Evolutionary conservation across 768 basidiomycete genomes (phyloP), one percentile per base, ranked within the genome.

Genomic region (Lactarius vividus): DNA sequence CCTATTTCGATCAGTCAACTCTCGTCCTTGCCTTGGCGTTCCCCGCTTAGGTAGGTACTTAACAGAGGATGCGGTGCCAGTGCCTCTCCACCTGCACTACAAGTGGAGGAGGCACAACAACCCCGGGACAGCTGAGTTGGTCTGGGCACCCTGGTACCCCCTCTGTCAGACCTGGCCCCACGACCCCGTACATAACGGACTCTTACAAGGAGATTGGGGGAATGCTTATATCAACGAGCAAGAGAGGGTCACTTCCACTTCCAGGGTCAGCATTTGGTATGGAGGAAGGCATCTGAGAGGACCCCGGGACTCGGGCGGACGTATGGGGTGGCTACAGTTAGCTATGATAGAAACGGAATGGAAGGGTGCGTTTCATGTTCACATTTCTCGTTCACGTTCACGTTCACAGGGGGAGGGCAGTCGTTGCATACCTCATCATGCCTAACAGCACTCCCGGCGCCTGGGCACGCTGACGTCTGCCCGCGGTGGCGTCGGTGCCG

Each of bases 401-500:
- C 44, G 44, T 46, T 49, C n/a, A 23, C 44, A 11, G n/a, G 15
- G 39, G 39, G 1, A 5, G n/a, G 46, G 46, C 11, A 23, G 11
- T 23, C 9, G 23, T 13, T 13, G n/a, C 46, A 26, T 13, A 18
- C 10, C 1, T 11, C n/a, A 49, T 49, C 46, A 49, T 49, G 11
- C 23, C 31, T 55, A 55, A 55, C 8, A 55, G 26, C 29, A 31
- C 31, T 31, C 10, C 31, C 20, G 53, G 26, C 53, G 26, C 23
- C 31, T 31, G 31, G 7, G 20, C 29, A 31, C 28, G 53, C 53
- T 55, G 54, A 55, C 54, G 54, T 55, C 31, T n/a, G 6, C 28
- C 9, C 29, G 54, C 54, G 54, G 29, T 55, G 54, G 54, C 54
- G 54, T 55, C 54, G 54, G 54, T 55, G 7, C 54, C 54, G 54